A percentile compares a stretch with the other conserved stretches of the same genome.
phyloP scores from a whole-genome alignment of 139 green algal species.

The Micractinium conductrix region DNA sequence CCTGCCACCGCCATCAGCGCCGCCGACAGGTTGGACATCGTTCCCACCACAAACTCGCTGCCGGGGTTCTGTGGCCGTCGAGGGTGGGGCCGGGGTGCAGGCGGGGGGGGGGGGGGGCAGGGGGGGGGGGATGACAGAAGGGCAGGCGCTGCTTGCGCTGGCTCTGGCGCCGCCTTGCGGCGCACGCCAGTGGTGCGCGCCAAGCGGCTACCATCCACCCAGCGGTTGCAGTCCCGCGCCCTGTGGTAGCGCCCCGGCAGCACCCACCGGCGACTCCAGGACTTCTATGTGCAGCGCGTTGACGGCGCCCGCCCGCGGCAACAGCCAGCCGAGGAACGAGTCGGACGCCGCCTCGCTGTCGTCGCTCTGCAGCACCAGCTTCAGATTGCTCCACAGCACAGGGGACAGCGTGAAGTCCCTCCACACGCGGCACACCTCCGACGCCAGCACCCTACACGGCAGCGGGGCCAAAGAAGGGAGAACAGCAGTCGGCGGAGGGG shows the following conservation, averaged over 20 bases:
- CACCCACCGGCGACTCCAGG: conserved; percentile 6
- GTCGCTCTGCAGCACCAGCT: background rate
- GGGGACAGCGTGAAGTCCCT: background rate
- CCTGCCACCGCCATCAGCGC: background rate
- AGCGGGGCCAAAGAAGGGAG: background rate
- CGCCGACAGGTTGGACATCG: background rate
- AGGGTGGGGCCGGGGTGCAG: background rate
- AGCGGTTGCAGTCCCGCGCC: no score
- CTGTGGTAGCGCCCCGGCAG: fast-evolving
- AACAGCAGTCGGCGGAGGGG: background rate
- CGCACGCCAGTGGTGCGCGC: no score
- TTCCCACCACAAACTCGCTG: background rate
- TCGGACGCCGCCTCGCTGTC: conserved; percentile 5
- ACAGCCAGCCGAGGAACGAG: conserved; percentile 13
- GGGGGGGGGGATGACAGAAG: background rate
- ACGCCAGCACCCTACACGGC: background rate
- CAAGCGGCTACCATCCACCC: no score
- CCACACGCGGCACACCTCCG: conserved; percentile 21
- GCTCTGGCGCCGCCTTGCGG: no score
- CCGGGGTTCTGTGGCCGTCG: background rate
- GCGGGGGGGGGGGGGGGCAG: background rate
- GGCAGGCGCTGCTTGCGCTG: no score
- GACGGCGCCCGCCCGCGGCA: background rate
- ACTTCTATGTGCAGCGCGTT: conserved; percentile 18
- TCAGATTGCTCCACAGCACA: background rate